Evolutionary conservation across 305 asterid genomes (phyloP), one percentile per base, ranked within the genome.

Genomic region (Petunia hybrid): DNA sequence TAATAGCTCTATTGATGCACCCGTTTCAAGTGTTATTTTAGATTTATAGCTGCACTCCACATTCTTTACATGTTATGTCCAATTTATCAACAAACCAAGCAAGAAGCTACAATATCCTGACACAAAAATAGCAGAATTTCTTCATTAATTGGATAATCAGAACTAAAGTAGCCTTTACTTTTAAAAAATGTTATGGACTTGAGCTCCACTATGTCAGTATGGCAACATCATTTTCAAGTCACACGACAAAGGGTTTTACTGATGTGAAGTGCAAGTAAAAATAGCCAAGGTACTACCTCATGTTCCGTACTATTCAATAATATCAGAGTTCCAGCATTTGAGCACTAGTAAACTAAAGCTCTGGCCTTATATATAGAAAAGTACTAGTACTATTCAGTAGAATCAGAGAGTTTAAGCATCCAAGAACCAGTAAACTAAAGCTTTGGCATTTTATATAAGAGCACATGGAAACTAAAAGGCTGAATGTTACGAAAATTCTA

Each of bases 401-500:
- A 5, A 71, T 2, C 5, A 10, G 6, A 71, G 45, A 71, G 0
- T 0, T 45, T 31, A 36, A 68, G 14, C 13, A 48, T 48, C 0
- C 43, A 3, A 35, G 61, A 6, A 71, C 61, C 48, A 71, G 77
- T 51, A 31, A 71, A 48, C 22, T 31, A 70, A 46, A 6, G 43
- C 22, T 5, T 45, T 22, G 41, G 35, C 12, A 39, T 39, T 13
- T 5, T 39, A 39, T 39, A 65, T 39, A 39, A 0, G 22, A 71
- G 16, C 22, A 71, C 12, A 71, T 48, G 77, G 13, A 71, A 71
- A 71, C 7, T 31, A 71, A 48, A 71, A 6, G 16, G 35, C 31
- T 6, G 1, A 71, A 48, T 39, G 43, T 2, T 12, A 40, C 40
- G 35, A 46, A 4, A 71, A 35, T 48, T 71, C 45, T 89, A 96